phyloP scores from a whole-genome alignment of 129 eudicot genomes.

The Dittrichia graveolens region DNA sequence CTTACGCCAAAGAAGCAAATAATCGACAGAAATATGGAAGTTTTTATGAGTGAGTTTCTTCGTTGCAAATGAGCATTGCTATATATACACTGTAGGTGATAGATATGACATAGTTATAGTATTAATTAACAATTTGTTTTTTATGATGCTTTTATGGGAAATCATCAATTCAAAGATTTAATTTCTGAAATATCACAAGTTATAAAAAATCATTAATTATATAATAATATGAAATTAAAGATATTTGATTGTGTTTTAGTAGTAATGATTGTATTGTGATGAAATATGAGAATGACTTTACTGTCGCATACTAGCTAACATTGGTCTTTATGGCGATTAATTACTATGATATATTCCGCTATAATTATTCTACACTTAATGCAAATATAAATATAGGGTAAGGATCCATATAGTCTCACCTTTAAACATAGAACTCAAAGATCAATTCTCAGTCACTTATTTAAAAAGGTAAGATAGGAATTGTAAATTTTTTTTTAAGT shows the following conservation, averaged over 20 bases:
- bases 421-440: too few species aligned
- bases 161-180: slow-evolving; percentile 24
- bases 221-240: slow-evolving; percentile 3
- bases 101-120: slow-evolving; percentile 15
- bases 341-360: too few species aligned
- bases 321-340: too few species aligned
- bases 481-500: too few species aligned
- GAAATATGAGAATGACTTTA: slow-evolving; percentile 17
- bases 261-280: slow-evolving; percentile 3
- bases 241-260: slow-evolving; percentile 20
- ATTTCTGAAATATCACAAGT: slow-evolving; percentile 4
- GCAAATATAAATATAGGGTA: too few species aligned
- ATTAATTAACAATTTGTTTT: not conserved
- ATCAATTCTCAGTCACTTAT: too few species aligned
- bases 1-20: slow-evolving; percentile 28
- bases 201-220: slow-evolving; percentile 13
- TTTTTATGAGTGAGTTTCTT: slow-evolving; percentile 25
- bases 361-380: too few species aligned
- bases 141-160: slow-evolving; percentile 16
- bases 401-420: too few species aligned
- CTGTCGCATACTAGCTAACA: not conserved
- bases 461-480: too few species aligned
- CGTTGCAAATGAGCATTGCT: slow-evolving; percentile 28
- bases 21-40: slow-evolving; percentile 27
- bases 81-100: slow-evolving; percentile 27